Evolutionary conservation across 129 eudicot genomes (phyloP).

Genomic region (Gnaphalium uliginosum): DNA sequence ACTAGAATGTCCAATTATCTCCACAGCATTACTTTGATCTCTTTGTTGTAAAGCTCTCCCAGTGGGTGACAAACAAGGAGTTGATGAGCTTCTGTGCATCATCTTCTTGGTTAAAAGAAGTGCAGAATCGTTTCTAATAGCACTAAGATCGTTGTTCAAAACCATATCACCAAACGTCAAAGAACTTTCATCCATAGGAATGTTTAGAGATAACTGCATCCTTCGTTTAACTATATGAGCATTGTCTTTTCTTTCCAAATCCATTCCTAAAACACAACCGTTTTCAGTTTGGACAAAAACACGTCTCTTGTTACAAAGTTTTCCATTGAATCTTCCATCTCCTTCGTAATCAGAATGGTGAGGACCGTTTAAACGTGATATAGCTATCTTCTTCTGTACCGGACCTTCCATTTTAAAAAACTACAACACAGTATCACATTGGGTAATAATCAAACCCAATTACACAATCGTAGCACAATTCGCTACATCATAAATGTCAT

Average conservation of each 20-base stretch:
- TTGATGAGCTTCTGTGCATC: conserved; percentile 59
- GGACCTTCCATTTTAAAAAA: conserved; percentile 47
- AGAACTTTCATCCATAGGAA: conserved; percentile 65
- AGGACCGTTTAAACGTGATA: conserved; percentile 43
- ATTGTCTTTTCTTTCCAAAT: conserved; percentile 65
- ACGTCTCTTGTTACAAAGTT: conserved; percentile 49
- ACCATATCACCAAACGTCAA: conserved; percentile 64
- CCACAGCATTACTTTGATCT: conserved; percentile 54
- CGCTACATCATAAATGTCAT: conserved; percentile 36
- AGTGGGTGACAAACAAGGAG: conserved; percentile 69
- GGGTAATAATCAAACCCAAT: conserved; percentile 26
- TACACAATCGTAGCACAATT: conserved; percentile 20
- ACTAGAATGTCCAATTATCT: conserved; percentile 55
- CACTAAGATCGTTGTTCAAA: conserved; percentile 62
- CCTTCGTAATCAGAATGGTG: conserved; percentile 37
- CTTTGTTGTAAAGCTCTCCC: conserved; percentile 47
- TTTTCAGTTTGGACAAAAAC: conserved; percentile 84
- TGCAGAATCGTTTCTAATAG: conserved; percentile 55
- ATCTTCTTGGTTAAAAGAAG: conserved; percentile 63
- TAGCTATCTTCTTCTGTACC: conserved; percentile 52
- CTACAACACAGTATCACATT: conserved; percentile 34
- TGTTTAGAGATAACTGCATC: conserved; percentile 59
- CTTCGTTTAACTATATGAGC: conserved; percentile 68
- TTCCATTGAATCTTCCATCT: conserved; percentile 32
- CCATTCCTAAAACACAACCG: conserved; percentile 75